Conservation (phyloP, 257 asterid species). For the Paraleonurus japonicus region DNA sequence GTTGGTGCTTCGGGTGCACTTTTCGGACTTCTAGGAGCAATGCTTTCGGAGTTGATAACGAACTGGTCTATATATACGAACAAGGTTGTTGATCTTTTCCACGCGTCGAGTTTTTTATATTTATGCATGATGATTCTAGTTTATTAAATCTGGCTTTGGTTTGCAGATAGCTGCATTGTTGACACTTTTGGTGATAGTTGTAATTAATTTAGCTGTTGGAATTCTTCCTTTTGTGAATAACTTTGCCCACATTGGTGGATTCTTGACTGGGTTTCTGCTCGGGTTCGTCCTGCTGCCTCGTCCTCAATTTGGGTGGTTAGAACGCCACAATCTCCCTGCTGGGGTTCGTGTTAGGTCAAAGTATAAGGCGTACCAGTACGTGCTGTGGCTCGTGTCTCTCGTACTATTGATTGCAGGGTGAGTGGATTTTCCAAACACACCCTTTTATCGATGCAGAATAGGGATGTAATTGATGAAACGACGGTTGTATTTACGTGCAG, state of each 20-base stretch:
- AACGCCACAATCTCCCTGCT: constrained; percentile 51
- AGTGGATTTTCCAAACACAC: no score
- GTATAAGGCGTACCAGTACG: constrained; percentile 70
- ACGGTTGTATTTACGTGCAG: constrained; percentile 34
- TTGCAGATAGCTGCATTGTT: constrained; percentile 70
- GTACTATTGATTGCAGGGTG: constrained; percentile 65
- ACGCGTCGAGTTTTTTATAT: no score
- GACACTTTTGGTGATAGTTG: constrained; percentile 61
- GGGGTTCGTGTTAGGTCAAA: constrained; percentile 56
- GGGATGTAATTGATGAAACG: background rate
- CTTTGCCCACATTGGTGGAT: constrained; percentile 94
- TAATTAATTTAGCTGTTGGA: constrained; percentile 73
- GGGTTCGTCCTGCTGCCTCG: constrained; percentile 78
- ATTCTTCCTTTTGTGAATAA: constrained; percentile 84
- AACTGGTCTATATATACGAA: constrained; percentile 88
- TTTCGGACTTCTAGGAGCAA: constrained; percentile 94
- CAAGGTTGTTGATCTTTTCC: constrained; percentile 47
- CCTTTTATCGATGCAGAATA: no score
- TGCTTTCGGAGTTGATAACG: constrained; percentile 86
- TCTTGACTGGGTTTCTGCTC: constrained; percentile 77
- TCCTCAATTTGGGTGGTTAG: constrained; percentile 90
- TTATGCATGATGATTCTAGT: no score
- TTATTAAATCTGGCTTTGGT: background rate
- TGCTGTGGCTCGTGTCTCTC: constrained; percentile 55
- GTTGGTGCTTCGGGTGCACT: constrained; percentile 99